Base-by-base conservation (phyloP, 345 rosid genomes). In the Populus tremula region DNA sequence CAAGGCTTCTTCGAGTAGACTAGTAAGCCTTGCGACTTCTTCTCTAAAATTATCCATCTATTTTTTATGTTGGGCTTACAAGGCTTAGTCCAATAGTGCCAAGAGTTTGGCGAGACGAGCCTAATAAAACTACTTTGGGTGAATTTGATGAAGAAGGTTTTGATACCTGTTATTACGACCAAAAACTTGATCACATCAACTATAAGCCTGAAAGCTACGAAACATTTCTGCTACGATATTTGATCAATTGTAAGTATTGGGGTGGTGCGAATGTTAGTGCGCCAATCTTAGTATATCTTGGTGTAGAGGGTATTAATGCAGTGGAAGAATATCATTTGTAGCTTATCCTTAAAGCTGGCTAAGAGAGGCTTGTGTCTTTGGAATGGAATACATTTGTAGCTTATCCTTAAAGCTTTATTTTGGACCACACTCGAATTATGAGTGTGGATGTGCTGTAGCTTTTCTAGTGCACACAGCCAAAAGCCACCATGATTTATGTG, bases 161-260 rank as follows among this genome's bases (percentile, higher is more conserved):
- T 0, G 67, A 78, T 63, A 82, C 87, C 1, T 83, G 70, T 61
- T 83, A 74, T n/a, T 88, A 83, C 83, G 72, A 71, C 11, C 89
- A 86, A 71, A 83, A 89, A 21, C 82, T 88, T 2, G 91, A 88
- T 73, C 91, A 86, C 79, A 86, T 88, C 81, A 86, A 78, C 70
- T 88, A 81, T 47, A 80, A 54, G 31, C 87, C 87, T 11, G 82
- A 88, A 71, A 86, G 91, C 73, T 81, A 75, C 67, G 8, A 49
- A 9, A 79, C 79, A 13, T 88, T 88, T 61, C 81, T 39, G 39
- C 91, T 84, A 69, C 76, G 82, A 59, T 86, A 86, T 45, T 33
- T 86, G 1, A 71, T 86, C 47, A 86, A 71, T 72, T 72, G 74
- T 71, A 84, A 78, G 74, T 23, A 82, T 35, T 88, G 88, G 90